Evolutionary conservation across 2,329 filamentous ascomycete genomes (phyloP), one percentile per base, ranked within the genome.

Genomic region (Alternaria arbusti): DNA sequence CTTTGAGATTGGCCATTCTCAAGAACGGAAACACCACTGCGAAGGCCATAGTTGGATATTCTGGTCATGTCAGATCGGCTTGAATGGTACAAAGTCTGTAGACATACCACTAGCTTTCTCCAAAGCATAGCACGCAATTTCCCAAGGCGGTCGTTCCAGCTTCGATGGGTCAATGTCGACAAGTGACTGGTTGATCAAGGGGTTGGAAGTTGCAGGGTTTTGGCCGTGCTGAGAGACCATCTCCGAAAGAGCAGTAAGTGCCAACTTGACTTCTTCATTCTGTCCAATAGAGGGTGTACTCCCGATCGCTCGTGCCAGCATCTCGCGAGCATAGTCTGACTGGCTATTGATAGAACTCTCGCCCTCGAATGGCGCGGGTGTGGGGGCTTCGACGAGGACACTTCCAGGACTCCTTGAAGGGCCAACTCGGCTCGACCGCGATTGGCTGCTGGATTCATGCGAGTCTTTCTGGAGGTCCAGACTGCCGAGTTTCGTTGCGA

Each of bases 331-430:
- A 71, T 84, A 82, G 4, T 80, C 81, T 0, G 84, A 85, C 63
- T 86, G 84, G 8, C 81, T 79, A 30, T 78, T 79, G 20, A 86
- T 78, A 3, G 84, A 83, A 0, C 84, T 85, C 55, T 84, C 84
- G 4, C 84, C 84, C 65, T 86, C 84, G 50, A 85, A 86, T 5
- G 76, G 71, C 22, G 70, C 71, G 13, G 74, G 72, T 15, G 69
- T 73, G 7, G 57, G 61, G 3, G 76, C 67, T 4, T 74, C 69
- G 3, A 71, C 70, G 65, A 77, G 57, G 64, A 76, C 57, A 36
- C 55, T 57, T 17, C 56, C 61, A 9, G 61, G 68, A 47, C 66
- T 69, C 46, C 56, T 66, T 6, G 47, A 59, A 13, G 60, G 57
- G 12, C 65, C 64, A 7, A 67, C 60, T 44, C 67, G 70, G 57